Evolutionary conservation across 495 filamentous ascomycete species (phyloP).

Genomic region (Aspergillus kassunensis): DNA sequence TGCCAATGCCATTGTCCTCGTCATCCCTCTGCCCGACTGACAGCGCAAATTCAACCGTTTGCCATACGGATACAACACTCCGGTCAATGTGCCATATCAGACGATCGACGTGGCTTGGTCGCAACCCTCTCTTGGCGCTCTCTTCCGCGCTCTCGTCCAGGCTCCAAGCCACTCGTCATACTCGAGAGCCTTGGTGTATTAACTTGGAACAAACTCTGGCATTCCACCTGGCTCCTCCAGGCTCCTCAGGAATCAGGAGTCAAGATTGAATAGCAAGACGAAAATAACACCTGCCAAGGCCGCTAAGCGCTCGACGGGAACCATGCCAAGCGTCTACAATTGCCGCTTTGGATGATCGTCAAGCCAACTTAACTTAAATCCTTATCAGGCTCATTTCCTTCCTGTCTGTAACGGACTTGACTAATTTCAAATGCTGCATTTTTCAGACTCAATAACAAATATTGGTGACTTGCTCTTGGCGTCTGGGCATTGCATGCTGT

Average conservation of each 20-base stretch:
- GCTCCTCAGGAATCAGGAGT: too few relatives aligned
- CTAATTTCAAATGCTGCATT: too few relatives aligned
- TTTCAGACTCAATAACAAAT: too few relatives aligned
- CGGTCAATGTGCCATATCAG: too few relatives aligned
- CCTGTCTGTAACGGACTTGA: not conserved
- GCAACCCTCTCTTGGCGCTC: constrained; percentile 11
- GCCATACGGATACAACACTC: too few relatives aligned
- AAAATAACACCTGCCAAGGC: too few relatives aligned
- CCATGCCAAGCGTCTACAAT: constrained; percentile 5
- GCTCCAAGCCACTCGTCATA: not conserved
- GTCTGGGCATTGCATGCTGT: too few relatives aligned
- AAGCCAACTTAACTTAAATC: not conserved
- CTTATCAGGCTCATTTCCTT: constrained; percentile 2
- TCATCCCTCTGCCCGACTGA: not conserved
- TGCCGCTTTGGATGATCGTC: constrained; percentile 4
- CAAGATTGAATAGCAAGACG: not conserved
- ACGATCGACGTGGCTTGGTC: constrained; percentile 7
- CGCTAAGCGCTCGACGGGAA: not conserved
- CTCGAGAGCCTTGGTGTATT: too few relatives aligned
- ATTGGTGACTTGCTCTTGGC: not conserved
- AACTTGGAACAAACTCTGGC: too few relatives aligned
- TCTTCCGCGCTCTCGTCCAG: constrained; percentile 3
- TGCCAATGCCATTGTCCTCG: not conserved
- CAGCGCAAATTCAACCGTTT: constrained; percentile 1
- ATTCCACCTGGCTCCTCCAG: too few relatives aligned